phyloP scores from a whole-genome alignment of 306 rosid genomes.

The Inga leiocalycina region DNA sequence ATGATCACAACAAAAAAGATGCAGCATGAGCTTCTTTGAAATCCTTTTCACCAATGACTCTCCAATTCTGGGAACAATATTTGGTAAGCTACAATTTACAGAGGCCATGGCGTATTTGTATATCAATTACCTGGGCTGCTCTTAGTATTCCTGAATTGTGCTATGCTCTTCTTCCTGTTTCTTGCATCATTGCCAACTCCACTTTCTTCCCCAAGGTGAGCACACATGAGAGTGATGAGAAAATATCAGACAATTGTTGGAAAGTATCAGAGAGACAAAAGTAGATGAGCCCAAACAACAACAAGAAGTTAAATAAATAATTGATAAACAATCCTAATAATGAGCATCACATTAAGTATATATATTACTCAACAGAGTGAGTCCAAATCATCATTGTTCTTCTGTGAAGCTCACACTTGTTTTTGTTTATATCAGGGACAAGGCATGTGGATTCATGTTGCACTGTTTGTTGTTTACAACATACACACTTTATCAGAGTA shows the following conservation, averaged over 20 bases:
- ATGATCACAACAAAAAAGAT: constrained; percentile 61
- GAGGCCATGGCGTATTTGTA: constrained; percentile 54
- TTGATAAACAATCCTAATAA: too few relatives aligned
- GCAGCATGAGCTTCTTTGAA: constrained; percentile 66
- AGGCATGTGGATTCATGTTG: constrained; percentile 40
- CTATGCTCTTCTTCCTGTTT: constrained; percentile 53
- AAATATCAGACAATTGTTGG: too few relatives aligned
- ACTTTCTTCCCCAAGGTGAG: constrained; percentile 69
- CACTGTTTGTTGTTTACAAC: constrained; percentile 41
- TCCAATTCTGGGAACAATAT: constrained; percentile 48
- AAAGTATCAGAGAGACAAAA: too few relatives aligned
- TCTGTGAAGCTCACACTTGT: not conserved
- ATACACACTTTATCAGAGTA: constrained; percentile 43
- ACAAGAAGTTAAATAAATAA: too few relatives aligned
- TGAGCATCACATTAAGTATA: too few relatives aligned
- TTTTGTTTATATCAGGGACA: constrained; percentile 35
- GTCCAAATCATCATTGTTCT: not conserved
- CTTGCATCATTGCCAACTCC: constrained; percentile 60
- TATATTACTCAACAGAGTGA: too few relatives aligned
- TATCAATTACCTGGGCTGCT: constrained; percentile 39
- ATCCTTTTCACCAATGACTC: constrained; percentile 45
- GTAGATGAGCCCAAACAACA: too few relatives aligned
- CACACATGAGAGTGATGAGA: not conserved
- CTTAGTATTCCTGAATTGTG: constrained; percentile 42
- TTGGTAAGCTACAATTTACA: constrained; percentile 50